Percentiles rank a stretch among this genome's conserved stretches.
Conservation (phyloP, 179 eudicot genomes). For the Amaranthus tricolor region DNA sequence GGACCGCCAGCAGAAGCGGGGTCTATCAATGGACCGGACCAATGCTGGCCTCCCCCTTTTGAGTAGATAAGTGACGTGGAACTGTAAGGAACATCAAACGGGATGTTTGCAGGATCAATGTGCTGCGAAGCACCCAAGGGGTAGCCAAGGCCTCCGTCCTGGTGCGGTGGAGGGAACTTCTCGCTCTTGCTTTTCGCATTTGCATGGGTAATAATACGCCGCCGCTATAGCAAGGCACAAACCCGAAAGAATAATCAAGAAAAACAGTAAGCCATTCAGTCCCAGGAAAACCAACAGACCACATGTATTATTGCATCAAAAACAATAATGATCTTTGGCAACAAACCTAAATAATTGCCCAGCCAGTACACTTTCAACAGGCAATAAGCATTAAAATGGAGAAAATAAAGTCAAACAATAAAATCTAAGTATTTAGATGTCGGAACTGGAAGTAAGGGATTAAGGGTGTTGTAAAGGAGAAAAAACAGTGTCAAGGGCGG, state of each 20-base stretch:
- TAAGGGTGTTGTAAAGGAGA: too few species aligned
- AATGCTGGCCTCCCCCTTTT: conserved; percentile 54
- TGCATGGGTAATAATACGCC: conserved; percentile 72
- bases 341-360: too few species aligned
- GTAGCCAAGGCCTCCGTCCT: conserved; percentile 80
- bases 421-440: too few species aligned
- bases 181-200: conserved; percentile 89
- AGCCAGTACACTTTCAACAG: too few species aligned
- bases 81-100: conserved; percentile 72
- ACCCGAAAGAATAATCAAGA: neutral
- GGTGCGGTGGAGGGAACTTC: conserved; percentile 94
- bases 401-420: neutral
- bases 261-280: too few species aligned
- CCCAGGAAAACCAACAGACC: too few species aligned
- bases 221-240: conserved; percentile 47
- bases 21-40: conserved; percentile 89
- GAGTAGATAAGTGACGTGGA: conserved; percentile 57
- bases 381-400: too few species aligned
- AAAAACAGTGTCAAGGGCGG: too few species aligned
- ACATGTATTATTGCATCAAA: too few species aligned
- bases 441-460: too few species aligned
- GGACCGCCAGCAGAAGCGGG: conserved; percentile 54
- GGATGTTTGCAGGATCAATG: conserved; percentile 62
- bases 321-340: too few species aligned
- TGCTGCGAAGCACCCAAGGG: conserved; percentile 83